Base-by-base conservation (phyloP, 2,329 filamentous ascomycete genomes). In the Niveomyces coronatus region DNA sequence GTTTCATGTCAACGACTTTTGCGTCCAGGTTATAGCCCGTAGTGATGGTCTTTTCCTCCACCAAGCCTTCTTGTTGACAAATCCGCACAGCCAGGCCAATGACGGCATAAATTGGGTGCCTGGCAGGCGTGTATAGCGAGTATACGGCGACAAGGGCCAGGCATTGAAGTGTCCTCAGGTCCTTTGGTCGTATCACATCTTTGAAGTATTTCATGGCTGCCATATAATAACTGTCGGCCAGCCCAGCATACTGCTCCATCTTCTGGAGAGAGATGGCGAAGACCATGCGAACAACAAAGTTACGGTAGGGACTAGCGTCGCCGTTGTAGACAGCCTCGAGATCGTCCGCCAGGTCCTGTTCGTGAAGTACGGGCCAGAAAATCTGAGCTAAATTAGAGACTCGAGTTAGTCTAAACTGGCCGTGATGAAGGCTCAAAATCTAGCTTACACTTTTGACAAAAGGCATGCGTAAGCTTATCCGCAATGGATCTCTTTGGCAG, bases 201-300 rank as follows among this genome's bases (percentile, higher is more conserved):
- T 95, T 85, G 44, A 96, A 78, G 50, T 80, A 80, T 44, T 81
- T 78, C 63, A 96, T 79, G 5, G 89, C 89, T 17, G 88, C 84
- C 16, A 95, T 71, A 53, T 95, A 96, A 62, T 94, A 96, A 54
- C 86, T 88, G 60, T 96, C 89, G 20, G 91, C 89, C 19, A 96
- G 67, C 17, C 88, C 88, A n/a, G 88, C 87, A 57, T 91, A 96
- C 47, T 85, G 79, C 54, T 88, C 85, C 51, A 95, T 71, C 58
- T 93, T 94, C 60, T 96, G 89, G 60, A 96, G 74, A 56, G 86
- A 89, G 52, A 95, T 94, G 20, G 91, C 89, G 53, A 96, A 79
- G 37, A 95, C 85, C 76, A 96, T 88, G 41, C 85, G 80, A 35
- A 93, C 65, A 31, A 89, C 75, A 51, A 95, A 96, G 51, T 91